A percentile compares a stretch with the other conserved stretches of the same genome.
phyloP scores from a whole-genome alignment of 2,329 filamentous ascomycete genomes.

The Coleophoma crateriformis region DNA sequence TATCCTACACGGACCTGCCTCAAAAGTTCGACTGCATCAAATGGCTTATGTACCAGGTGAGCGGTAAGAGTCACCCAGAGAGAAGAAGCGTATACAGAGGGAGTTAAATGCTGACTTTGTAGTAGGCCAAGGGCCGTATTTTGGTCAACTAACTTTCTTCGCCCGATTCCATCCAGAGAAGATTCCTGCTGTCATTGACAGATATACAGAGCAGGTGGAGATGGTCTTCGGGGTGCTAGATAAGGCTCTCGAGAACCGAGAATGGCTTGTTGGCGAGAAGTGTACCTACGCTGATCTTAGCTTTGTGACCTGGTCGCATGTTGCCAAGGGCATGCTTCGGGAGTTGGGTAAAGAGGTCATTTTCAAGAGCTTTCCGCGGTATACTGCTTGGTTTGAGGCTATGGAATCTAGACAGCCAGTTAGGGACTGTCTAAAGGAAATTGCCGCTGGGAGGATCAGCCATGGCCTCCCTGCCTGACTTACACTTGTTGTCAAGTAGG shows the following conservation, averaged over 20 bases:
- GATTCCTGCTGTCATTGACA: constrained; percentile 32
- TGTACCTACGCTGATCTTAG: constrained; percentile 31
- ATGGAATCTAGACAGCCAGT: too few relatives aligned
- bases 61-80: constrained; percentile 1
- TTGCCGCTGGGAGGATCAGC: too few relatives aligned
- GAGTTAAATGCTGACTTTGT: background rate
- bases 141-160: constrained; percentile 30
- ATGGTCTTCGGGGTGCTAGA: constrained; percentile 31
- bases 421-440: too few relatives aligned
- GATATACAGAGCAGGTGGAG: constrained; percentile 35
- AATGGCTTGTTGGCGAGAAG: constrained; percentile 32
- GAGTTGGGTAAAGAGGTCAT: too few relatives aligned
- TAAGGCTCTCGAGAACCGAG: constrained; percentile 25
- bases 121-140: constrained; percentile 30
- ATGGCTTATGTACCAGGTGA: constrained; percentile 31
- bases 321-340: constrained; percentile 5
- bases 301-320: constrained; percentile 21
- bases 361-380: too few relatives aligned
- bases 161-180: constrained; percentile 29
- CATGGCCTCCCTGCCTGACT: too few relatives aligned
- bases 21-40: background rate
- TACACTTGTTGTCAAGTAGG: too few relatives aligned
- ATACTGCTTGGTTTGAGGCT: too few relatives aligned
- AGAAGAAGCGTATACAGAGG: too few relatives aligned
- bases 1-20: background rate